These are phyloP conservation scores for Phoenix dactylifera DNA, from an alignment of 176 grass and related monocot species.

Conservation along the genomic window DNA sequence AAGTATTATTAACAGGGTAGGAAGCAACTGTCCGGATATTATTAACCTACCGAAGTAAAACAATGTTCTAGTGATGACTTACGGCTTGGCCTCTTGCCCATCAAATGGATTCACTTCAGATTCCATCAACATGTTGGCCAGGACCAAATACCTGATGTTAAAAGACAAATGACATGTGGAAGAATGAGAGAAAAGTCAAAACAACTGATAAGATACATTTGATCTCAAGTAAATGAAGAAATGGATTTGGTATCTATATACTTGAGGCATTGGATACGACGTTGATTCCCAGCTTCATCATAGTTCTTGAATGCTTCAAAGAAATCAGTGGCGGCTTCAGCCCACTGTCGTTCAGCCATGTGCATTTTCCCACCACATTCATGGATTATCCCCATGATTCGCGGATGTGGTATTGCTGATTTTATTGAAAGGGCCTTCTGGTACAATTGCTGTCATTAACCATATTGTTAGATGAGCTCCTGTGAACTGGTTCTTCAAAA, in stretches of 20 bases:
- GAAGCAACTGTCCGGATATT: no score
- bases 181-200: no score
- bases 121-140: conserved; percentile 99
- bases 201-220: no score
- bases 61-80: conserved; percentile 16
- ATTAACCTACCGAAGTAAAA: no score
- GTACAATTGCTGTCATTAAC: conserved; percentile 63
- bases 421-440: conserved; percentile 97
- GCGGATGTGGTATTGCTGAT: conserved; percentile 96
- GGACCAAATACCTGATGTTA: conserved; percentile 73
- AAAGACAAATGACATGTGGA: conserved; percentile 1
- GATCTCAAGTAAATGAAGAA: no score
- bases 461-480: no score
- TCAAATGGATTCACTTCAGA: conserved; percentile 99
- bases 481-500: no score
- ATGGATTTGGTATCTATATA: conserved; percentile 19
- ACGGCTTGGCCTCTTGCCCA: conserved; percentile 99
- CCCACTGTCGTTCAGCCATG: conserved; percentile 97
- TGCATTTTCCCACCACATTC: conserved; percentile 99
- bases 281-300: conserved; percentile 97
- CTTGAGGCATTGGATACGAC: conserved; percentile 95
- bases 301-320: conserved; percentile 99
- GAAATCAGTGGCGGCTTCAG: conserved; percentile 92
- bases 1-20: no score
- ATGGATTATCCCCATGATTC: conserved; percentile 99